These are phyloP conservation scores for Saccharomycopsis malanga DNA, from an alignment of 805 yeast genomes.

Conservation along the genomic window DNA sequence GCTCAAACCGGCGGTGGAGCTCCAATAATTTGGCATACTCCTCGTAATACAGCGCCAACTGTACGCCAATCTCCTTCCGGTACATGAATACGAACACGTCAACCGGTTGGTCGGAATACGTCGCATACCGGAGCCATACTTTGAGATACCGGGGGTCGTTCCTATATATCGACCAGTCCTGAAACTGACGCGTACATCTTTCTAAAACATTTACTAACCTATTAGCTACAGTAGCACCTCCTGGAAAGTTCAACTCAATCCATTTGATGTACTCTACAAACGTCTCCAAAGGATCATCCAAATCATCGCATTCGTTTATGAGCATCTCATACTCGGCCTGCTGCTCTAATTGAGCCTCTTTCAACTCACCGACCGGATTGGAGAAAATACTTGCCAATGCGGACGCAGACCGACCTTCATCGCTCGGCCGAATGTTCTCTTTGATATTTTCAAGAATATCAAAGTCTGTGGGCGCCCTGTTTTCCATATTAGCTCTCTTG, in stretches of 20 bases:
- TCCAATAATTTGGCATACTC: conserved; percentile 66
- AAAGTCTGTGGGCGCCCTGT: conserved; percentile 27
- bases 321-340: conserved; percentile 42
- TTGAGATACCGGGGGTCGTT: conserved; percentile 77
- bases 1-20: conserved; percentile 35
- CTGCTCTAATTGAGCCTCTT: conserved; percentile 28
- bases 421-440: conserved; percentile 65
- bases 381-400: conserved; percentile 43
- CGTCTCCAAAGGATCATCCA: conserved; percentile 79
- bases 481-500: neutral
- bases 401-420: conserved; percentile 62
- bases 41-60: conserved; percentile 68
- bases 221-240: conserved; percentile 49
- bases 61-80: conserved; percentile 61
- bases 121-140: conserved; percentile 76
- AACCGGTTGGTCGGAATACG: conserved; percentile 58
- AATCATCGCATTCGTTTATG: conserved; percentile 46
- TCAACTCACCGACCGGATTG: conserved; percentile 26
- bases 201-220: conserved; percentile 63
- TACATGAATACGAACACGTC: conserved; percentile 67
- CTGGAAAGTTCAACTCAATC: conserved; percentile 60
- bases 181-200: conserved; percentile 60
- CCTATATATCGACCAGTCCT: conserved; percentile 58
- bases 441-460: conserved; percentile 53
- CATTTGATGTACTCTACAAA: conserved; percentile 72